phyloP scores from a whole-genome alignment of 1,284 basidiomycete species.

The Malassezia vespertilionis region DNA sequence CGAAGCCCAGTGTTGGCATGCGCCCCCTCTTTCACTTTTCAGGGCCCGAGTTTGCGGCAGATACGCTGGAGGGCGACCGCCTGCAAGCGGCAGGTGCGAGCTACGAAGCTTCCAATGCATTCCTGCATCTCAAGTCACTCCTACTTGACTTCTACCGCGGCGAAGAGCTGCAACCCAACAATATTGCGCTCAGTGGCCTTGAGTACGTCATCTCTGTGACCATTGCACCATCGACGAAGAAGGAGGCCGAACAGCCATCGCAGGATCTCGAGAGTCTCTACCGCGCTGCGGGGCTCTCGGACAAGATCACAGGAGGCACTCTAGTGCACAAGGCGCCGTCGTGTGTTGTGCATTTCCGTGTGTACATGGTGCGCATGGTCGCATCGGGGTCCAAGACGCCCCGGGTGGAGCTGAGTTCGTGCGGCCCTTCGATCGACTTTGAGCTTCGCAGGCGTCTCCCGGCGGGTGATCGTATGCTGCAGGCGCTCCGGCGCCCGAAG shows the following conservation, averaged over 20 bases:
- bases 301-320: constrained; percentile 48
- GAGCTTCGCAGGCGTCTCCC: constrained; percentile 62
- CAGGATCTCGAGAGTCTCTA: constrained; percentile 26
- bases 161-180: constrained; percentile 60
- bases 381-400: constrained; percentile 51
- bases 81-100: constrained; percentile 27
- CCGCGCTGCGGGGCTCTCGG: constrained; percentile 29
- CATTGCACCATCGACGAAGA: constrained; percentile 20
- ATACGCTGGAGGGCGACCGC: constrained; percentile 22
- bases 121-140: constrained; percentile 64
- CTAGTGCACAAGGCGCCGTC: constrained; percentile 51
- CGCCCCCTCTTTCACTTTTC: constrained; percentile 91
- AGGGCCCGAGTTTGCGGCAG: constrained; percentile 50
- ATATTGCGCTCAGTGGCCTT: constrained; percentile 66
- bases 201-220: constrained; percentile 68
- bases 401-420: constrained; percentile 66
- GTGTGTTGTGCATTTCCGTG: constrained; percentile 67
- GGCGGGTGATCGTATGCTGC: constrained; percentile 70
- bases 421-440: constrained; percentile 85
- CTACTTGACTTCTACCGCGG: constrained; percentile 79
- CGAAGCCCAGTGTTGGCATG: constrained; percentile 78
- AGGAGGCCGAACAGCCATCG: constrained; percentile 2
- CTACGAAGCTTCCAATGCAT: constrained; percentile 26
- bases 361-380: constrained; percentile 67
- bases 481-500: constrained; percentile 73